Conservation (phyloP, 345 rosid species). For the Mangifera indica region DNA sequence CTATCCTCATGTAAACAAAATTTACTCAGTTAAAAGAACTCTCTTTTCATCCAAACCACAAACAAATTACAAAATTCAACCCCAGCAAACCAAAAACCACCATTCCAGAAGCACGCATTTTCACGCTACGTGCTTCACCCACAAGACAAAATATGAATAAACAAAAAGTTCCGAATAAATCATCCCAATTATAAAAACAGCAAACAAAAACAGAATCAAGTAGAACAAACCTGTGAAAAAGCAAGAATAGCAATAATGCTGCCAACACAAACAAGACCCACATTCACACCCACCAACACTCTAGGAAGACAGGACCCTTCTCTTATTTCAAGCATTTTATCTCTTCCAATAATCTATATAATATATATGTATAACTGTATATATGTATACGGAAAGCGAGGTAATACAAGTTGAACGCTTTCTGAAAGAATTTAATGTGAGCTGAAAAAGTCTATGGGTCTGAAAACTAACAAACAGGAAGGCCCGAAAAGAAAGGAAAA, state of each 20-base stretch:
- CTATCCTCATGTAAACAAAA: not conserved
- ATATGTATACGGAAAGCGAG: not conserved
- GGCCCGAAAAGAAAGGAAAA: conserved; percentile 14
- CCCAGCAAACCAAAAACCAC: not conserved
- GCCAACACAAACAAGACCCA: conserved; percentile 44
- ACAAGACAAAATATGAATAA: not conserved
- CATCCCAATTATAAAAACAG: not conserved
- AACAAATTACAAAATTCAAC: not conserved
- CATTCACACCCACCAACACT: conserved; percentile 35
- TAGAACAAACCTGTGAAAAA: conserved; percentile 45
- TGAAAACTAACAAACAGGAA: conserved; percentile 13
- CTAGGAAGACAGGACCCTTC: conserved; percentile 33
- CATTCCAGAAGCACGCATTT: not conserved
- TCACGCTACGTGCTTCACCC: not conserved
- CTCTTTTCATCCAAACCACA: not conserved
- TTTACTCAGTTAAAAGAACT: not conserved
- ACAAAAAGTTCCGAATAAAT: not conserved
- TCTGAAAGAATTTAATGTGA: conserved; percentile 4
- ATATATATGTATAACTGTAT: not conserved
- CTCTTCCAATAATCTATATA: not conserved
- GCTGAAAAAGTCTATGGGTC: conserved; percentile 10
- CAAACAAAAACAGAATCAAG: not conserved
- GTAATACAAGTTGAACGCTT: not conserved
- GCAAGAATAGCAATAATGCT: conserved; percentile 42
- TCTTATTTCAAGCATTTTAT: conserved; percentile 29